Evolutionary conservation across 1,139 yeast species (phyloP).

Genomic region (Tardiomyces depauwii): DNA sequence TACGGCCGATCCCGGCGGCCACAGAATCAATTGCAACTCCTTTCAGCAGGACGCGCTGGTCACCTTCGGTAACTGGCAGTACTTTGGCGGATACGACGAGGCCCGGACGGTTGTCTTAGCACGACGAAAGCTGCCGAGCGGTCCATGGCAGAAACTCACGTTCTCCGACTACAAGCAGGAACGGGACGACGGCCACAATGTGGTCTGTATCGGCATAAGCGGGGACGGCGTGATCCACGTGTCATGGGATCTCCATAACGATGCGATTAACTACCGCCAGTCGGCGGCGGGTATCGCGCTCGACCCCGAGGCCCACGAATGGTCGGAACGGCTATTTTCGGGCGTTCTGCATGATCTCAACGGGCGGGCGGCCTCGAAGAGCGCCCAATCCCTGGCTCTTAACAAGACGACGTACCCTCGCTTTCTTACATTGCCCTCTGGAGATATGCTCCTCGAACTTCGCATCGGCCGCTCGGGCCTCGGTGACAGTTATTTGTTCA

Average conservation of each 20-base stretch:
- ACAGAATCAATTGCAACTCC: constrained; percentile 1
- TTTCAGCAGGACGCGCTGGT: constrained; percentile 6
- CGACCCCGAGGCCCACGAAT: not conserved
- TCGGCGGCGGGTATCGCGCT: not conserved
- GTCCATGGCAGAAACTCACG: constrained; percentile 2
- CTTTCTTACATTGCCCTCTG: constrained; percentile 9
- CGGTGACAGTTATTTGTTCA: constrained; percentile 13
- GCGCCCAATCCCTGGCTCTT: not conserved
- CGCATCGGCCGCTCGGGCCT: constrained; percentile 14
- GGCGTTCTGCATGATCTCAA: not conserved
- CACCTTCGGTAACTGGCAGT: constrained; percentile 3
- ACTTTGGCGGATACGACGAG: constrained; percentile 2
- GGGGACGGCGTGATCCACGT: constrained; percentile 15
- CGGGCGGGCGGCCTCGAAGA: not conserved
- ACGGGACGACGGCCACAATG: constrained; percentile 15
- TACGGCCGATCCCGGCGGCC: not conserved
- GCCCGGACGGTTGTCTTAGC: constrained; percentile 2
- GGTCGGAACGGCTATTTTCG: not conserved
- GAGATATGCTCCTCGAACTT: constrained; percentile 13
- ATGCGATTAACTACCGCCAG: constrained; percentile 8
- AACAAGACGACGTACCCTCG: constrained; percentile 13
- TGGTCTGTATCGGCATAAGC: constrained; percentile 14
- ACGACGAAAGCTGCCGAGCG: not conserved
- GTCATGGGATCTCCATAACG: constrained; percentile 16
- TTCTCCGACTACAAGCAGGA: constrained; percentile 11